A percentile compares a stretch with the other conserved stretches of the same genome.
Evolutionary conservation across 768 basidiomycete species (phyloP).

Genomic region (Xerocomellus amylosporus): DNA sequence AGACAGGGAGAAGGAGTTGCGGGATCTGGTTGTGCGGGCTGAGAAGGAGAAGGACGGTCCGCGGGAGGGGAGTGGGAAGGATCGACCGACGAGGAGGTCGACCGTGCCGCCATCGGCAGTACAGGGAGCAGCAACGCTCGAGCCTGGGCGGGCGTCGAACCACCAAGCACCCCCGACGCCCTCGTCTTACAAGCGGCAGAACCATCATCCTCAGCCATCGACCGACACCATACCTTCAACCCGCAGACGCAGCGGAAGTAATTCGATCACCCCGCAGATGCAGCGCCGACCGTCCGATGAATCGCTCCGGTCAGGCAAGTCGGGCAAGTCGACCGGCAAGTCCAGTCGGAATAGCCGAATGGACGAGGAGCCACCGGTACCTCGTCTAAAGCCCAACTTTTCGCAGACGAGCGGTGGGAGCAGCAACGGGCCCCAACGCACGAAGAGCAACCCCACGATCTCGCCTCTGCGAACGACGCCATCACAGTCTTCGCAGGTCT

Average conservation of each 20-base stretch:
- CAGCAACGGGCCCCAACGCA: constrained; percentile 32
- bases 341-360: constrained; percentile 28
- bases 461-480: constrained; percentile 17
- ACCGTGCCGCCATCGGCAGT: constrained; percentile 17
- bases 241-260: constrained; percentile 31
- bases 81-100: constrained; percentile 14
- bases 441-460: constrained; percentile 52
- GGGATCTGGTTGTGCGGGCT: constrained; percentile 13
- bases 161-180: constrained; percentile 26
- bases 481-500: constrained; percentile 28
- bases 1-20: constrained; percentile 27
- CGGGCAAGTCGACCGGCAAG: constrained; percentile 32
- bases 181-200: constrained; percentile 20
- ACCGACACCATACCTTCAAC: constrained; percentile 18
- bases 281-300: constrained; percentile 37
- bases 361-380: constrained; percentile 30
- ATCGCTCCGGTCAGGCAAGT: constrained; percentile 42
- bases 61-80: constrained; percentile 14
- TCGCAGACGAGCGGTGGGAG: constrained; percentile 14
- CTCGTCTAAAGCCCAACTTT: constrained; percentile 31
- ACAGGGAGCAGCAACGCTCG: constrained; percentile 11
- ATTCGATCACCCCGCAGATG: constrained; percentile 16
- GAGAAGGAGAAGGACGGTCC: constrained; percentile 17
- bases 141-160: constrained; percentile 25
- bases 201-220: constrained; percentile 32